Evolutionary conservation across 1,284 basidiomycete genomes (phyloP), one percentile per base, ranked within the genome.

Genomic region (Trichosporon ovoides): DNA sequence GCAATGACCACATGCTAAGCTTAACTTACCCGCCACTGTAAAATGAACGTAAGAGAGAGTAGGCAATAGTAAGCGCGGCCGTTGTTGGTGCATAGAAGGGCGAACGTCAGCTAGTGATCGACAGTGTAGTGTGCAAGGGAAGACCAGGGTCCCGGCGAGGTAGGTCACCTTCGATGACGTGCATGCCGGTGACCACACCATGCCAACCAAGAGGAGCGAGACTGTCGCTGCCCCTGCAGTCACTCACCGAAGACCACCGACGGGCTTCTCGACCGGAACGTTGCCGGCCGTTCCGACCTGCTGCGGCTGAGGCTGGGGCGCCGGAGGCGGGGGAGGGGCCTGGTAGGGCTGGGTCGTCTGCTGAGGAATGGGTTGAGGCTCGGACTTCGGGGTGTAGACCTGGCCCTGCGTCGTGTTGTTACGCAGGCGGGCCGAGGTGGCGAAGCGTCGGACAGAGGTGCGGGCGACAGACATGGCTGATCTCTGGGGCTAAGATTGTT

Each of bases 161-260:
- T n/a, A n/a, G n/a, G n/a, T n/a, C n/a, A n/a, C n/a, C n/a, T n/a
- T n/a, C n/a, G n/a, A n/a, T n/a, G n/a, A n/a, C n/a, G n/a, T n/a
- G n/a, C n/a, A n/a, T n/a, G n/a, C n/a, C n/a, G n/a, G n/a, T n/a
- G n/a, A n/a, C n/a, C 31, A 20, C 37, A 13, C 28, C 18, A 9
- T n/a, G 3, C 36, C 9, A 16, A 28, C 34, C 10, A 33, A 19
- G 22, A 20, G 18, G 20, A 22, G 1, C 40, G 28, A 22, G n/a
- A n/a, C n/a, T 7, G 16, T 11, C 34, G 14, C 24, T 31, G 28
- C 28, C 9, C 9, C 9, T 5, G 9, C 28, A 31, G 28, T 18
- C n/a, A 61, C 70, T 61, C 46, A 74, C 72, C 72, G 84, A 77
- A 92, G 86, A 53, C 88, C 89, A 53, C 90, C 90, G 65, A 91